Conservation (phyloP, 2,329 filamentous ascomycete genomes). For the Ceratocystiopsis minuta region DNA sequence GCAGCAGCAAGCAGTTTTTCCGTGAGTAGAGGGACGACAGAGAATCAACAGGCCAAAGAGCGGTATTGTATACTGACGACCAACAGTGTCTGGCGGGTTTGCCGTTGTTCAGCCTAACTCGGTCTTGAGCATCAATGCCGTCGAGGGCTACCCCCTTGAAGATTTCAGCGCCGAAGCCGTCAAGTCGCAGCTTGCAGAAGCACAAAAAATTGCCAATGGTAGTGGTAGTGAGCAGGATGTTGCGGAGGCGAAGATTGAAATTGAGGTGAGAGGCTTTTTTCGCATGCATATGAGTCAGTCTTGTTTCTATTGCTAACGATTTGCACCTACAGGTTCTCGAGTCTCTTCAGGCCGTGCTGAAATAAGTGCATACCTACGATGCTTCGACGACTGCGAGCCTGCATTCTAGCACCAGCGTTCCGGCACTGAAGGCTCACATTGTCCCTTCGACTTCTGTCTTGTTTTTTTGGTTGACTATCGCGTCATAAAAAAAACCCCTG, state of each 20-base stretch:
- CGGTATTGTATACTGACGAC: neutral
- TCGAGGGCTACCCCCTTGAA: conserved; percentile 86
- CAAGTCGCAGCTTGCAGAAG: conserved; percentile 77
- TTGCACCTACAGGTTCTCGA: conserved; percentile 49
- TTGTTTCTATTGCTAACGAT: neutral
- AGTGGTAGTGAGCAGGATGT: conserved; percentile 91
- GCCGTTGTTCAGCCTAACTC: conserved; percentile 94
- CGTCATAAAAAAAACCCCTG: too few relatives aligned
- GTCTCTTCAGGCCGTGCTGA: conserved; percentile 62
- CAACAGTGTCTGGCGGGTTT: conserved; percentile 81
- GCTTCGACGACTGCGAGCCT: too few relatives aligned
- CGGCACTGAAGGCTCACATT: too few relatives aligned
- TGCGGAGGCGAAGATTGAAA: conserved; percentile 96
- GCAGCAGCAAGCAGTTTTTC: conserved; percentile 92
- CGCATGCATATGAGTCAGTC: conserved; percentile 1
- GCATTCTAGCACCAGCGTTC: too few relatives aligned
- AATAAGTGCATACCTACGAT: conserved; percentile 31
- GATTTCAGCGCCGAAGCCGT: conserved; percentile 91
- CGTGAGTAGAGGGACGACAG: conserved; percentile 37
- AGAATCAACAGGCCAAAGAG: too few relatives aligned
- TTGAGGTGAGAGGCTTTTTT: conserved; percentile 50
- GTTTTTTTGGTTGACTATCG: too few relatives aligned
- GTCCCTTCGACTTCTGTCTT: too few relatives aligned
- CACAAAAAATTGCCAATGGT: conserved; percentile 84
- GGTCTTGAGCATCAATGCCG: conserved; percentile 90